Conservation (phyloP, 495 filamentous ascomycete genomes). For the Opeltia flavorubescens region DNA sequence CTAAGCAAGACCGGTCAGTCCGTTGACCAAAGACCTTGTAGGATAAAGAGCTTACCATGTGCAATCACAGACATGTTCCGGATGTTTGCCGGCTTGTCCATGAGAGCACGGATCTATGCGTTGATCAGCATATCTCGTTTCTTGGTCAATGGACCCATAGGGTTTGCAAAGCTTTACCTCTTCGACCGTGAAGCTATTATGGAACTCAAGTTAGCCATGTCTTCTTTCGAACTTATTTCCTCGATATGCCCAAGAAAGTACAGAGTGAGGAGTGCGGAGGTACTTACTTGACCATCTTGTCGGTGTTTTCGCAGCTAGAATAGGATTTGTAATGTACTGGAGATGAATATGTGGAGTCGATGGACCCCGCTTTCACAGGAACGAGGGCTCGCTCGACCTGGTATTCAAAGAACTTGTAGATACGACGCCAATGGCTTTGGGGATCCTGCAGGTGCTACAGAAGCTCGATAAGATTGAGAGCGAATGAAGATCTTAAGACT, state of each 20-base stretch:
- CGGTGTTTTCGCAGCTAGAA: slow-evolving; percentile 51
- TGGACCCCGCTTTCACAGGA: slow-evolving; percentile 24
- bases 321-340: slow-evolving; percentile 15
- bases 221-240: background rate
- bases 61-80: slow-evolving; percentile 99
- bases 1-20: slow-evolving; percentile 21
- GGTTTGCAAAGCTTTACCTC: slow-evolving; percentile 42
- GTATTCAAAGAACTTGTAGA: background rate
- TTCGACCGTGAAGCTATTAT: slow-evolving; percentile 89
- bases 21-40: background rate
- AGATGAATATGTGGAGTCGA: background rate
- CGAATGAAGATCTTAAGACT: background rate
- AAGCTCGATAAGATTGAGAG: background rate
- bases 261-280: slow-evolving; percentile 1
- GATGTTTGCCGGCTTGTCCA: slow-evolving; percentile 97
- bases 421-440: background rate
- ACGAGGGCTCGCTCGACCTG: slow-evolving; percentile 37
- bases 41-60: slow-evolving; percentile 49
- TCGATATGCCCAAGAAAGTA: background rate
- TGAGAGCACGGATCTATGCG: slow-evolving; percentile 69
- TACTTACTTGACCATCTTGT: slow-evolving; percentile 99
- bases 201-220: slow-evolving; percentile 17
- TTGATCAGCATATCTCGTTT: slow-evolving; percentile 14
- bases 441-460: background rate
- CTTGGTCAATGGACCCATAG: background rate